Percentiles rank a stretch among this genome's conserved stretches.
Evolutionary conservation across 75 land plant genomes (phyloP).

Genomic region (Ceratopteris richardii): DNA sequence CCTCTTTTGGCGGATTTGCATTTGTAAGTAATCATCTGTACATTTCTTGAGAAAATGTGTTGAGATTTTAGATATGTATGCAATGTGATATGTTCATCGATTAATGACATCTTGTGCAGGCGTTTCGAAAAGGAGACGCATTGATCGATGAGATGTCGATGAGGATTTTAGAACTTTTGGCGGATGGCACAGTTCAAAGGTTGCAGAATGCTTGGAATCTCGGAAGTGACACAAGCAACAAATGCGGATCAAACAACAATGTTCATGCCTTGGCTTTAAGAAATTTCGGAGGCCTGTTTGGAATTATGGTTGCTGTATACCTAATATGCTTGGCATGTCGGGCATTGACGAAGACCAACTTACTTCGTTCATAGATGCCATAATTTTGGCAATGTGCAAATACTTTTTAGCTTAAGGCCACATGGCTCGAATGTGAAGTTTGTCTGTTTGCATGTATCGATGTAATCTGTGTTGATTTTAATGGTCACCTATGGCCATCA

Average conservation of each 20-base stretch:
- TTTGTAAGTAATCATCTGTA: conserved; percentile 6
- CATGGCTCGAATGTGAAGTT: no score
- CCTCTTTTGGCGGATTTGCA: not conserved
- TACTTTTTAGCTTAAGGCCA: no score
- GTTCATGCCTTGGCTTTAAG: not conserved
- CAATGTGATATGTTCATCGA: not conserved
- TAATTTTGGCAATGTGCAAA: no score
- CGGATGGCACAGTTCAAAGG: not conserved
- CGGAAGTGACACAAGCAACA: not conserved
- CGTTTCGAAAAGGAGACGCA: not conserved
- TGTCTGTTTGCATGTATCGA: no score
- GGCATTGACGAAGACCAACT: no score
- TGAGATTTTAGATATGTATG: no score
- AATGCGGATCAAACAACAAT: no score
- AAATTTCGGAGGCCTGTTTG: not conserved
- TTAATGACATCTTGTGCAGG: not conserved
- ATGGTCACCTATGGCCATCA: no score
- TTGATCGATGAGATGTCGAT: not conserved
- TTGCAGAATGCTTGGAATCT: not conserved
- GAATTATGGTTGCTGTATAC: not conserved
- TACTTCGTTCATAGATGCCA: no score
- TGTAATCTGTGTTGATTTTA: no score
- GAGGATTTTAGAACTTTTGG: not conserved
- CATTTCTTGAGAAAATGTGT: no score
- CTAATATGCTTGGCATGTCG: not conserved